phyloP scores from a whole-genome alignment of 2,329 filamentous ascomycete genomes.

The Harringtonia lauricola region DNA sequence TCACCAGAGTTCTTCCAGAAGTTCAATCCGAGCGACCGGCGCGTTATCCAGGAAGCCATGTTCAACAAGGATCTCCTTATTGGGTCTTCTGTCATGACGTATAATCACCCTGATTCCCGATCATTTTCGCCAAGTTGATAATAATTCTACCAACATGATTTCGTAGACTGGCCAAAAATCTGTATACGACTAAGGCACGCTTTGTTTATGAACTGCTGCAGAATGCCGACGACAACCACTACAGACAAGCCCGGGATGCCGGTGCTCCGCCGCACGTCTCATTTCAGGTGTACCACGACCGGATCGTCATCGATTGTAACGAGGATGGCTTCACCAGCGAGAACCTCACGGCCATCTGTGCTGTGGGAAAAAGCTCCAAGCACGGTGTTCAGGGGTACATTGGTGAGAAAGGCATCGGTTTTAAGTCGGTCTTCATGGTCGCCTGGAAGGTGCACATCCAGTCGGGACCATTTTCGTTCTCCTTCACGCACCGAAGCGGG shows the following conservation, averaged over 20 bases:
- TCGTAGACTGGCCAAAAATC: constrained; percentile 30
- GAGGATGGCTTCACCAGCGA: constrained; percentile 31
- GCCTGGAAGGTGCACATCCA: constrained; percentile 31
- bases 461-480: constrained; percentile 32
- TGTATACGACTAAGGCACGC: constrained; percentile 30
- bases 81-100: constrained; percentile 15
- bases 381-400: constrained; percentile 27
- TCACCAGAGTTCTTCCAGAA: constrained; percentile 6
- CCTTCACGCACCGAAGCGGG: constrained; percentile 25
- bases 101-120: neutral
- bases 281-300: constrained; percentile 24
- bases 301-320: constrained; percentile 37
- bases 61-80: constrained; percentile 11
- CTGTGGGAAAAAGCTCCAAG: constrained; percentile 34
- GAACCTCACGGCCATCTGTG: constrained; percentile 35
- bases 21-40: constrained; percentile 7
- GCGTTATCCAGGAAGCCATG: constrained; percentile 10
- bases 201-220: constrained; percentile 43
- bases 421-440: constrained; percentile 39
- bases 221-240: constrained; percentile 42
- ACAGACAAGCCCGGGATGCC: constrained; percentile 13
- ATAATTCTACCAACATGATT: constrained; percentile 28
- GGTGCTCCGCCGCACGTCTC: constrained; percentile 19
- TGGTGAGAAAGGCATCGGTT: constrained; percentile 40
- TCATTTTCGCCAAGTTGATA: neutral